phyloP scores from a whole-genome alignment of 495 filamentous ascomycete species.

The Entonaema liquescens region DNA sequence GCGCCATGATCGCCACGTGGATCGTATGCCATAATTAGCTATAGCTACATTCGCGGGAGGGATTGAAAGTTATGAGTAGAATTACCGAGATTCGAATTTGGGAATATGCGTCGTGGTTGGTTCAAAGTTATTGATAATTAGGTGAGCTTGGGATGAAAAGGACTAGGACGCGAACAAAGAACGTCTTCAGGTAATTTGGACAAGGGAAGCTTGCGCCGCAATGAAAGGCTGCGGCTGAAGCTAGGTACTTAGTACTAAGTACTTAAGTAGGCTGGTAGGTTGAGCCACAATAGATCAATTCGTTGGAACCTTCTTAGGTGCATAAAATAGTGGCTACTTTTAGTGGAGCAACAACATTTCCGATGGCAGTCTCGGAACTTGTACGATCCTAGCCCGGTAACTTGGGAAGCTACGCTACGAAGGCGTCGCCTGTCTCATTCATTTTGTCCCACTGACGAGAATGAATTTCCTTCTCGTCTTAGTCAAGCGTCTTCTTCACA shows the following conservation, averaged over 20 bases:
- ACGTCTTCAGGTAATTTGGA: slow-evolving; percentile 28
- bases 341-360: background rate
- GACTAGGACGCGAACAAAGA: slow-evolving; percentile 11
- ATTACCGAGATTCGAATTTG: background rate
- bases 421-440: background rate
- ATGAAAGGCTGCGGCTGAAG: slow-evolving; percentile 28
- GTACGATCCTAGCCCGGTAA: background rate
- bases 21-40: slow-evolving; percentile 54
- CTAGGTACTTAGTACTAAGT: too few species aligned
- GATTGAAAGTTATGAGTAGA: background rate
- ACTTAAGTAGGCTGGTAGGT: too few species aligned
- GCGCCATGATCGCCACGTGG: slow-evolving; percentile 51
- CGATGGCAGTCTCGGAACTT: background rate
- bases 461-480: background rate
- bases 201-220: slow-evolving; percentile 19
- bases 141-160: slow-evolving; percentile 19
- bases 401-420: background rate
- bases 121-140: slow-evolving; percentile 17
- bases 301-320: background rate
- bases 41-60: slow-evolving; percentile 15
- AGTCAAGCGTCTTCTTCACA: slow-evolving; percentile 29
- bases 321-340: background rate
- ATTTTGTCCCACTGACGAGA: background rate
- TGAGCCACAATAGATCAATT: slow-evolving; percentile 11
- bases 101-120: slow-evolving; percentile 1